phyloP scores from a whole-genome alignment of 2,329 filamentous ascomycete species.

The Cryphonectria parasitica region DNA sequence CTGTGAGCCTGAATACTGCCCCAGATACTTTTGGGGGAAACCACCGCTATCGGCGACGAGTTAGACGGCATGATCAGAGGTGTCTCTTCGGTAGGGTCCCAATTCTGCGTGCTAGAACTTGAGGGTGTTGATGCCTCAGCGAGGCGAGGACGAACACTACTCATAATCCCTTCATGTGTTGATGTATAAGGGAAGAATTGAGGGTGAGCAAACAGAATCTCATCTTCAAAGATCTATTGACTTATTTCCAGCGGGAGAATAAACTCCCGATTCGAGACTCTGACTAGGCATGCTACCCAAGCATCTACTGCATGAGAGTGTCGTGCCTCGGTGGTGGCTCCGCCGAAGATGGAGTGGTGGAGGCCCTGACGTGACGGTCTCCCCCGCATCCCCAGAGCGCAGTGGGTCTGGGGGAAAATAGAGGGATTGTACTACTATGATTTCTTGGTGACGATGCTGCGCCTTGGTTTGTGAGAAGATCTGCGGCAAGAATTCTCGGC shows the following conservation, averaged over 20 bases:
- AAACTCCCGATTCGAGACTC: not conserved
- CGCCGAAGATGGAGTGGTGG: slow-evolving; percentile 5
- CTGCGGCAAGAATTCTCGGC: not conserved
- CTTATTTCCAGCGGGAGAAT: not conserved
- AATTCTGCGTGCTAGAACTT: not conserved
- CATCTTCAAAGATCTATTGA: not conserved
- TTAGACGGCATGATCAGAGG: slow-evolving; percentile 16
- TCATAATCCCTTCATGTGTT: not conserved
- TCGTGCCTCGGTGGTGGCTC: slow-evolving; percentile 11
- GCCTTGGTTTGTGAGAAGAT: not conserved
- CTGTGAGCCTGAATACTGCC: slow-evolving; percentile 22
- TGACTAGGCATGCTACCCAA: not conserved
- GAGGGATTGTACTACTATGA: no score
- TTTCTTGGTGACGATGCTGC: not conserved
- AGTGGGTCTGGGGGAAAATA: slow-evolving; percentile 5
- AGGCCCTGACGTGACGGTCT: not conserved
- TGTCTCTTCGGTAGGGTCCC: slow-evolving; percentile 6
- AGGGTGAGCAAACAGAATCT: not conserved
- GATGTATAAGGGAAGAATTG: not conserved
- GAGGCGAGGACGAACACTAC: not conserved
- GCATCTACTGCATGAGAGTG: not conserved
- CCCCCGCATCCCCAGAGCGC: slow-evolving; percentile 3
- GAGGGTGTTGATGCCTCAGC: not conserved
- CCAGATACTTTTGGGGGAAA: slow-evolving; percentile 18
- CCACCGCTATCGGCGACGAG: not conserved